Evolutionary conservation across 257 asterid genomes (phyloP), one percentile per base, ranked within the genome.

Genomic region (Rehmannia glutinosa): DNA sequence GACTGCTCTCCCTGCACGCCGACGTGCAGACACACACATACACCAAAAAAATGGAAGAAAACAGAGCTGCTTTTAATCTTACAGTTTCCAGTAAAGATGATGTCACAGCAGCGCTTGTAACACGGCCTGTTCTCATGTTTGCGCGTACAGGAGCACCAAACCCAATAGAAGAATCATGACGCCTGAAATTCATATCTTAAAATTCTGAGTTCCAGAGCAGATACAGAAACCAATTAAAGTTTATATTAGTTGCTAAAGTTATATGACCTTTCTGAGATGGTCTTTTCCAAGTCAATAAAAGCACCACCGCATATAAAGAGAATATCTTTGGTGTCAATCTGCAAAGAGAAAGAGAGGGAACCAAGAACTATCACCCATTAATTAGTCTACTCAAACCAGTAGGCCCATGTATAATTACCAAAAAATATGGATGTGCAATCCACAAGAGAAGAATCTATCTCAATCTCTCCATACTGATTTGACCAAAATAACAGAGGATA

Each of bases 291-390:
- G 90, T 94, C 99, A 27, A 88, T 83, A 78, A 94, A 94, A 60
- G 99, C 99, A 66, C 99, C 99, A 27, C 99, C 97, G 3, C 99
- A 93, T 76, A 93, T 88, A 68, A 93, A 93, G 77, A 93, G 99
- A 71, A 93, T 94, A 67, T 94, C 99, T 81, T 91, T 94, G 11
- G 99, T 94, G 80, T 94, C 99, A 62, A 94, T 88, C 99, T 94
- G 92, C 63, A 46, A 24, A 53, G 53, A 52, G 45, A 54, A 25
- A 51, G 28, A 59, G 45, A 33, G 20, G 55, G 30, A 65, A 20
- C 30, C 0, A 3, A 32, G 8, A 30, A 30, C 6, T 30, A 45
- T 0, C n/a, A n/a, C n/a, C n/a, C n/a, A n/a, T n/a, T n/a, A n/a
- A n/a, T n/a, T n/a, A n/a, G n/a, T n/a, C n/a, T n/a, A n/a, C n/a